Base-by-base conservation (phyloP, 768 basidiomycete species). In the Lenzites betulinus region DNA sequence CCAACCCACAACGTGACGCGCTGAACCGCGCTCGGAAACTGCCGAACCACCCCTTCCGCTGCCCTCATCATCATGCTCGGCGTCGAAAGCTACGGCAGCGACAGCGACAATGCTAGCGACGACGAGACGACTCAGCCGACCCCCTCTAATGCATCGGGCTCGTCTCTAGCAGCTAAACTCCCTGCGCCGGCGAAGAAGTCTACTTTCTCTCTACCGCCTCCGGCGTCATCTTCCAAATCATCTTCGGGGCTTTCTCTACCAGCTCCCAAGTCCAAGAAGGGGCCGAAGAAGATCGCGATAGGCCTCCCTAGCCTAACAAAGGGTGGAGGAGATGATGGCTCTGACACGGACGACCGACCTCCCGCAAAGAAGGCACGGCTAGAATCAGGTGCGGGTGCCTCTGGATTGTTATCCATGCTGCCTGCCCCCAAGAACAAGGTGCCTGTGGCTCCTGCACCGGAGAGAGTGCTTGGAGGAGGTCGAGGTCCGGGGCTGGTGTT, bases 31-130 rank as follows among this genome's bases (percentile, higher is more conserved):
- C 51, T 50, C 59, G 62, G 59, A n/a, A 36, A 39, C 50, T 52
- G 47, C 47, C 54, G 62, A 67, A 63, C 64, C 25, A 12, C 26
- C 38, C 38, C 46, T 39, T 39, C 42, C 49, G 18, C 52, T 43
- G 54, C 42, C 51, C 58, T 55, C 49, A 58, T 49, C 66, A 68
- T 62, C 65, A 92, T 91, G 88, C 82, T 92, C 63, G 88, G 88
- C 33, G 79, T 92, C 59, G 89, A 88, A 67, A 83, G 79, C 77
- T 92, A 92, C 67, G 89, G 88, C 63, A 92, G 90, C 74, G 88
- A 80, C 75, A 81, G 67, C 49, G 73, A 89, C 64, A 81, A 77
- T 67, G 86, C 84, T 58, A 75, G 77, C 59, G 82, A 83, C 58
- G 59, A 57, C 35, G 68, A 75, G 30, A 53, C 57, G 7, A 41